Evolutionary conservation across 2,329 filamentous ascomycete species (phyloP).

Genomic region (Fusarium piperis): DNA sequence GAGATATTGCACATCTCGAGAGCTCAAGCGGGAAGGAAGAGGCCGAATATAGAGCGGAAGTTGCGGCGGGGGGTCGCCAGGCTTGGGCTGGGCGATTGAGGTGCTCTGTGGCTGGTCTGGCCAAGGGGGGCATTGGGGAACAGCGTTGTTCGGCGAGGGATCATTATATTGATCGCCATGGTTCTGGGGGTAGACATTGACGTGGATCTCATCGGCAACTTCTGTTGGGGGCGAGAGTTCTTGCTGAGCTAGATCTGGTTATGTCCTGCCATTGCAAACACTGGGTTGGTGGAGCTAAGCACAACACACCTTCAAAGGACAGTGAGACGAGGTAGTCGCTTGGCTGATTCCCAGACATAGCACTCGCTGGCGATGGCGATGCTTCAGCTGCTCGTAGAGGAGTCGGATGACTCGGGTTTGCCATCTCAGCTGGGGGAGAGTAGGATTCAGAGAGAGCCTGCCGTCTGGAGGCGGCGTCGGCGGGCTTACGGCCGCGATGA

Average conservation of each 20-base stretch:
- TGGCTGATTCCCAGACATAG: background rate
- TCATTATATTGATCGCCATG: background rate
- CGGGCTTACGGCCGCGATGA: conserved; percentile 12
- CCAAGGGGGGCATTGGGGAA: background rate
- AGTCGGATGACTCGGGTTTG: background rate
- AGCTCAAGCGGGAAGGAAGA: background rate
- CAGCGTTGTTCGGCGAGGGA: background rate
- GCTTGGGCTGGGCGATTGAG: background rate
- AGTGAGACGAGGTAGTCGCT: conserved; percentile 9
- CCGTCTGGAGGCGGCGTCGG: background rate
- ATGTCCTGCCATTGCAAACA: background rate
- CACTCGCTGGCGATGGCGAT: background rate
- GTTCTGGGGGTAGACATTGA: background rate
- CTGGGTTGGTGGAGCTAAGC: background rate
- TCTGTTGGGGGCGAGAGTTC: background rate
- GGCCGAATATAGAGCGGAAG: conserved; percentile 5
- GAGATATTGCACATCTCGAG: conserved; percentile 7
- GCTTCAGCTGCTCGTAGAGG: background rate
- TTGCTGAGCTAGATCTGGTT: background rate
- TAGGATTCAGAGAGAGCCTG: too few species aligned
- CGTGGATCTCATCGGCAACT: background rate
- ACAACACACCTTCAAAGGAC: conserved; percentile 8
- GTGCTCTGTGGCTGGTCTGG: background rate
- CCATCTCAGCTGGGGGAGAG: too few species aligned
- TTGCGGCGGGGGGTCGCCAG: background rate